Percentiles rank a stretch among this genome's conserved stretches.
Evolutionary conservation across 257 asterid species (phyloP).

Genomic region (Capsicum pubescens): DNA sequence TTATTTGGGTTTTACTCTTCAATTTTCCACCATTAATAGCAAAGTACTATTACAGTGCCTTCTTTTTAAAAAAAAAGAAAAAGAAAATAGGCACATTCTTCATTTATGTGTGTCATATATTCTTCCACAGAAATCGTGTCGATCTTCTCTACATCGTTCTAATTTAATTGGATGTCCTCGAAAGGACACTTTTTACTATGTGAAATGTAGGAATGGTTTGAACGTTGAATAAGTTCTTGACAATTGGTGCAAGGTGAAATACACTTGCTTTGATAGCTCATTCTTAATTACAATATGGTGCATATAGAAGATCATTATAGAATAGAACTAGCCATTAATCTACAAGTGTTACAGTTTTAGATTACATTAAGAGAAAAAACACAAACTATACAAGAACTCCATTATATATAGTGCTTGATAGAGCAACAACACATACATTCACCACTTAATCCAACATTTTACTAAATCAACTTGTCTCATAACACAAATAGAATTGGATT

Average conservation of each 20-base stretch:
- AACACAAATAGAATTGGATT: not conserved
- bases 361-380: not conserved
- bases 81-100: no score
- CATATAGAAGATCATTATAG: not conserved
- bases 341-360: not conserved
- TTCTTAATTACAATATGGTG: not conserved
- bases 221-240: not conserved
- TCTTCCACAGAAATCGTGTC: no score
- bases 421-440: not conserved
- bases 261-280: not conserved
- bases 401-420: conserved; percentile 11
- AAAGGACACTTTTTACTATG: not conserved
- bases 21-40: no score
- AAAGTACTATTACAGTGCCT: no score
- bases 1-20: no score
- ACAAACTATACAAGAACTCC: conserved; percentile 25
- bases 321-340: not conserved
- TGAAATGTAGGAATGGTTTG: not conserved
- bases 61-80: no score
- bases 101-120: no score
- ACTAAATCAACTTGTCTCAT: conserved; percentile 20
- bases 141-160: no score
- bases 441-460: conserved; percentile 13
- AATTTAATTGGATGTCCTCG: no score
- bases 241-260: not conserved